phyloP scores from a whole-genome alignment of 2,329 filamentous ascomycete genomes.

The Exophiala sp. region DNA sequence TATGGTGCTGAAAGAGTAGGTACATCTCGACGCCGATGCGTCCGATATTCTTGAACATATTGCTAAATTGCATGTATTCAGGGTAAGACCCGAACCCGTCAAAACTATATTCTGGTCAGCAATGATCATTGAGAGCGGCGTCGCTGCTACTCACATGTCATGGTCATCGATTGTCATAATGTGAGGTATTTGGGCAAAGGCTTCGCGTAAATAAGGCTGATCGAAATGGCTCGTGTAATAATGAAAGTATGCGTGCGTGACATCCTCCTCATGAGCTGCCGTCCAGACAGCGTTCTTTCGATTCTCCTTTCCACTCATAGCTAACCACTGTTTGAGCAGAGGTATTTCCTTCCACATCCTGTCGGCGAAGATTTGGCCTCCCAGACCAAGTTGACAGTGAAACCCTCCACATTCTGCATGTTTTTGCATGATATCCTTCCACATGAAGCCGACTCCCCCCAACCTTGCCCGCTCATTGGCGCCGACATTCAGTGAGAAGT shows the following conservation, averaged over 20 bases:
- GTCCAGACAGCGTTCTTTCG: slow-evolving; percentile 89
- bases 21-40: slow-evolving; percentile 97
- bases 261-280: slow-evolving; percentile 89
- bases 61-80: slow-evolving; percentile 95
- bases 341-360: slow-evolving; percentile 94
- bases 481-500: slow-evolving; percentile 83
- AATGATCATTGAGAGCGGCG: not conserved
- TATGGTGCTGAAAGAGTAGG: slow-evolving; percentile 95
- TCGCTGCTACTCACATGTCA: slow-evolving; percentile 72
- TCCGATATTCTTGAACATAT: slow-evolving; percentile 97
- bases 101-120: slow-evolving; percentile 54
- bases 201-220: slow-evolving; percentile 87
- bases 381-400: slow-evolving; percentile 84
- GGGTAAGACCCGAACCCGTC: slow-evolving; percentile 97
- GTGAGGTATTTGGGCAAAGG: slow-evolving; percentile 95
- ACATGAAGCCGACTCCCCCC: slow-evolving; percentile 91
- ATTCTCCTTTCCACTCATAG: slow-evolving; percentile 86
- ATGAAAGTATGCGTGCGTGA: slow-evolving; percentile 94
- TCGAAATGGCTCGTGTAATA: slow-evolving; percentile 99
- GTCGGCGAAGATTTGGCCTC: slow-evolving; percentile 93
- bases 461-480: slow-evolving; percentile 78
- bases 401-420: slow-evolving; percentile 95
- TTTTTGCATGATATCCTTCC: slow-evolving; percentile 97
- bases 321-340: slow-evolving; percentile 87
- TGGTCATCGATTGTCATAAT: slow-evolving; percentile 91